Conservation (phyloP, 306 rosid genomes). For the Castanea sativa region DNA sequence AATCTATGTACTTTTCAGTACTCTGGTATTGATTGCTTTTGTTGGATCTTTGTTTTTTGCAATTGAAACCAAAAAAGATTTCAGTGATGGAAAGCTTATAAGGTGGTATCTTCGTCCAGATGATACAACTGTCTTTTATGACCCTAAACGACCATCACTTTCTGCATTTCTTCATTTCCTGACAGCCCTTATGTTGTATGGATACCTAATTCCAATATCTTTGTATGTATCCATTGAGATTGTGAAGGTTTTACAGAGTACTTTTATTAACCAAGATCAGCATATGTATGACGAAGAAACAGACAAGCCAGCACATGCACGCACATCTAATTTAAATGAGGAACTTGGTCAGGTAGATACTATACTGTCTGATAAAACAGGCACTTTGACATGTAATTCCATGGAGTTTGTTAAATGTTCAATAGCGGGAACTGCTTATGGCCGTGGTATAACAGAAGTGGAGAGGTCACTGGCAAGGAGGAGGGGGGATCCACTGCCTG, state of each 20-base stretch:
- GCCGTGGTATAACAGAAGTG: slow-evolving; percentile 77
- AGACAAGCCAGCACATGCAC: slow-evolving; percentile 76
- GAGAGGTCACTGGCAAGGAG: slow-evolving; percentile 62
- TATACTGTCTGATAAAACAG: slow-evolving; percentile 85
- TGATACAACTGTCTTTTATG: slow-evolving; percentile 46
- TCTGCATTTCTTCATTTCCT: slow-evolving; percentile 68
- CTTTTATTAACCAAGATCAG: slow-evolving; percentile 79
- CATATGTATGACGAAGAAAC: slow-evolving; percentile 77
- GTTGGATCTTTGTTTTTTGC: slow-evolving; percentile 67
- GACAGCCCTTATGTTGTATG: slow-evolving; percentile 89
- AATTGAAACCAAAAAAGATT: slow-evolving; percentile 52
- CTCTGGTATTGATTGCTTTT: slow-evolving; percentile 65
- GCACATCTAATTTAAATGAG: slow-evolving; percentile 86
- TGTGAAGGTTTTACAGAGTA: slow-evolving; percentile 84
- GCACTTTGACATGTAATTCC: slow-evolving; percentile 89
- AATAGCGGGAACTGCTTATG: slow-evolving; percentile 69
- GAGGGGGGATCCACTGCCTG: slow-evolving; percentile 20
- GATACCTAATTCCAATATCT: slow-evolving; percentile 86
- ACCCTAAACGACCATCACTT: slow-evolving; percentile 51
- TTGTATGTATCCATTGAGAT: slow-evolving; percentile 86
- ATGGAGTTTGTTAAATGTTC: slow-evolving; percentile 93
- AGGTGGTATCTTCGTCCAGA: slow-evolving; percentile 91
- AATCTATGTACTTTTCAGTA: slow-evolving; percentile 71
- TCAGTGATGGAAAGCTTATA: slow-evolving; percentile 28
- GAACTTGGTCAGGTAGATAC: slow-evolving; percentile 88